These are phyloP conservation scores for Rhizopogon rudus DNA, from an alignment of 768 basidiomycete genomes.

Conservation along the genomic window DNA sequence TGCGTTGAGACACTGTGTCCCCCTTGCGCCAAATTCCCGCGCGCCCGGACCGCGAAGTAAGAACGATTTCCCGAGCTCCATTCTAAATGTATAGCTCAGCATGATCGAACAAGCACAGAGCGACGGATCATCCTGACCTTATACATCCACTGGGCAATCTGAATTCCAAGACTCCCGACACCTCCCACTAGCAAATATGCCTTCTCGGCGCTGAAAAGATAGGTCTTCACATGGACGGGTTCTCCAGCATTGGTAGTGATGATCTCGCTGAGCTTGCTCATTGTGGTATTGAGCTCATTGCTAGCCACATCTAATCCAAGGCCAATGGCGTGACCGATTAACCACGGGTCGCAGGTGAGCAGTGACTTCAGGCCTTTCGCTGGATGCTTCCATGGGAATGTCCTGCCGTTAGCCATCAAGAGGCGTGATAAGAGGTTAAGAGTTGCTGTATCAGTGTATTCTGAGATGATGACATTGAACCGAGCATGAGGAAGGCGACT, in stretches of 20 bases:
- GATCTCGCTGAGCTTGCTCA: not conserved
- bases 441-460: not conserved
- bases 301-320: not conserved
- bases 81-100: not conserved
- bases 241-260: not conserved
- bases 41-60: slow-evolving; percentile 21
- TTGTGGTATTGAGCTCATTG: not conserved
- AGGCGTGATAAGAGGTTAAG: not conserved
- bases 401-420: not conserved
- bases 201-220: slow-evolving; percentile 27
- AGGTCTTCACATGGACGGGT: slow-evolving; percentile 3
- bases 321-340: not conserved
- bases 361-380: not conserved
- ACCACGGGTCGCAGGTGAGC: not conserved
- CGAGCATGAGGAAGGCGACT: not conserved
- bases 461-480: not conserved
- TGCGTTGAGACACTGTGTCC: not conserved
- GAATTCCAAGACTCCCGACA: slow-evolving; percentile 18
- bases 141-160: slow-evolving; percentile 30
- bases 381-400: not conserved
- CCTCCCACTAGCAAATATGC: slow-evolving; percentile 21
- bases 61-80: slow-evolving; percentile 24
- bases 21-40: slow-evolving; percentile 1
- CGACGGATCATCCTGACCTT: not conserved
- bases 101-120: not conserved